These are phyloP conservation scores for Herpotrichia juniperi DNA, from an alignment of 2,329 filamentous ascomycete species.

Conservation along the genomic window DNA sequence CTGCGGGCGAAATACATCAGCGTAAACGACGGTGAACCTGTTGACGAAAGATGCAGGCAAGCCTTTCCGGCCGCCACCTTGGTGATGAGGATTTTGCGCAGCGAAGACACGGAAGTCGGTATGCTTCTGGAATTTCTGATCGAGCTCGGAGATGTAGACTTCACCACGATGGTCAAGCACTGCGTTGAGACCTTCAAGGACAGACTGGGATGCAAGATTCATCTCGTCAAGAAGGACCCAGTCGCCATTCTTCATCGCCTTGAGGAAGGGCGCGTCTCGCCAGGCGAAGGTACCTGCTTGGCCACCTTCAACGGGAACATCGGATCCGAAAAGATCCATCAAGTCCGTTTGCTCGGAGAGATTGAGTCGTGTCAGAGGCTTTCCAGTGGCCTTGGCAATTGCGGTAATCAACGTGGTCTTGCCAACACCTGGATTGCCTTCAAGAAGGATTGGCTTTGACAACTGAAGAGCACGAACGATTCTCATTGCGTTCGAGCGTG, in stretches of 20 bases:
- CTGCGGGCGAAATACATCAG: conserved; percentile 81
- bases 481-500: conserved; percentile 86
- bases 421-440: conserved; percentile 96
- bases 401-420: conserved; percentile 94
- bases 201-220: conserved; percentile 96
- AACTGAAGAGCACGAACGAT: conserved; percentile 88
- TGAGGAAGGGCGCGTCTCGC: conserved; percentile 93
- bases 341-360: conserved; percentile 97
- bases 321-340: conserved; percentile 96
- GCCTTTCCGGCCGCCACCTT: conserved; percentile 93
- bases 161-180: conserved; percentile 96
- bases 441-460: conserved; percentile 87
- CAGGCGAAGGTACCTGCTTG: conserved; percentile 90
- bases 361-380: conserved; percentile 90
- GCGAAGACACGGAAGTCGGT: conserved; percentile 93
- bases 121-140: conserved; percentile 91
- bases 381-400: conserved; percentile 78
- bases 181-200: conserved; percentile 93
- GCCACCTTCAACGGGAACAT: conserved; percentile 93
- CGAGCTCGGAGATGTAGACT: conserved; percentile 92
- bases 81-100: conserved; percentile 96
- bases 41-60: conserved; percentile 96
- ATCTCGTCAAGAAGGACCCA: conserved; percentile 99
- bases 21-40: conserved; percentile 96
- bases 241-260: conserved; percentile 94